These are phyloP conservation scores for Panaeolus cyanescens DNA, from an alignment of 768 basidiomycete genomes.

Conservation along the genomic window DNA sequence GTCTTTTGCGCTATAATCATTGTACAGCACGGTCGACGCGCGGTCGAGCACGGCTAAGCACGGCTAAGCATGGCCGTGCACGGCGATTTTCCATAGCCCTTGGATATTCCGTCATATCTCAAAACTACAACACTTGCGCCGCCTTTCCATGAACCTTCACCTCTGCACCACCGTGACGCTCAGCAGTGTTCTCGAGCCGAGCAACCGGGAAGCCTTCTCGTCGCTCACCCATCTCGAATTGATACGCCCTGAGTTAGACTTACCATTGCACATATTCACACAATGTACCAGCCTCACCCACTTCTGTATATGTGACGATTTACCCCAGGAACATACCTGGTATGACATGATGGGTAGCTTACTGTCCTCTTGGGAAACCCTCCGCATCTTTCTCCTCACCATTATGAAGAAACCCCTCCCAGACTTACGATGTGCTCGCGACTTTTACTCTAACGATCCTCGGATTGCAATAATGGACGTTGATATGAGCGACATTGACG, in stretches of 20 bases:
- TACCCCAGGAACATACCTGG: background rate
- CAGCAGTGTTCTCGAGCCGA: no score
- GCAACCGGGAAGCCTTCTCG: background rate
- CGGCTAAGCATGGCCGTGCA: no score
- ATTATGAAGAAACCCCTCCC: background rate
- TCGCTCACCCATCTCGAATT: background rate
- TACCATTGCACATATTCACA: background rate
- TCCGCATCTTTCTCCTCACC: background rate
- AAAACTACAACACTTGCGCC: background rate
- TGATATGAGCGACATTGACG: background rate
- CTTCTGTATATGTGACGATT: background rate
- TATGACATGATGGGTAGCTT: background rate
- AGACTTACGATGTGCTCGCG: background rate
- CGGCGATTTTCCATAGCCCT: no score
- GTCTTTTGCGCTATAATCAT: no score
- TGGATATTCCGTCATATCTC: background rate
- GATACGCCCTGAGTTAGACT: background rate
- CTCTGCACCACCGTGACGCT: background rate
- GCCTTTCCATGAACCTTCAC: background rate
- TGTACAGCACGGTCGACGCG: no score
- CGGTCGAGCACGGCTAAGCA: no score
- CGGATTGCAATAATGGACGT: background rate
- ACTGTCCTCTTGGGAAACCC: background rate
- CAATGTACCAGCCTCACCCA: background rate
- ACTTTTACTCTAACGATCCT: background rate